These are phyloP conservation scores for Auricularia auricula-judae DNA, from an alignment of 768 basidiomycete species.

Conservation along the genomic window DNA sequence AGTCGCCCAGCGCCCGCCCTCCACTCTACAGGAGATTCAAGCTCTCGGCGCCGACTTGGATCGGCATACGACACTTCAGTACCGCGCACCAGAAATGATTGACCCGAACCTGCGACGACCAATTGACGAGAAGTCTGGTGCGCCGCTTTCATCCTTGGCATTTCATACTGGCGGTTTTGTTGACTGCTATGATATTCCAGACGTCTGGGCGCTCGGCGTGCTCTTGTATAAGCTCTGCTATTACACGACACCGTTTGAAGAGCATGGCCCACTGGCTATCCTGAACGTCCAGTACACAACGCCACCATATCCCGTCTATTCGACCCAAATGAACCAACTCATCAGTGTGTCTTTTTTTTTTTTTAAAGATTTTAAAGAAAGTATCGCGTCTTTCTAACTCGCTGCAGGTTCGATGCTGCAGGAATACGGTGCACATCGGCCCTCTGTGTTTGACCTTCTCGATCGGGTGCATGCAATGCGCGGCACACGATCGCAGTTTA, in stretches of 20 bases:
- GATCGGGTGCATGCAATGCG: constrained; percentile 74
- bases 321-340: constrained; percentile 65
- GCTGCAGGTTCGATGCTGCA: constrained; percentile 76
- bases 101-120: constrained; percentile 76
- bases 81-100: constrained; percentile 98
- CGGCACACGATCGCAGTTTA: constrained; percentile 72
- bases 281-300: constrained; percentile 92
- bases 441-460: constrained; percentile 80
- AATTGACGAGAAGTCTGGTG: constrained; percentile 74
- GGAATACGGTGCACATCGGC: constrained; percentile 80
- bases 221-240: constrained; percentile 97
- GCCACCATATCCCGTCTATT: constrained; percentile 82
- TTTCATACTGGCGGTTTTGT: not conserved
- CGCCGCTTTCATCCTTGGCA: not conserved
- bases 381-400: constrained; percentile 5
- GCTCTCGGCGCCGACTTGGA: constrained; percentile 85
- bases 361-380: too few relatives aligned
- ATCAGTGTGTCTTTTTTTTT: constrained; percentile 52
- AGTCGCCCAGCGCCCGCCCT: constrained; percentile 58
- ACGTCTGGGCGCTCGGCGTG: constrained; percentile 97
- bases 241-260: constrained; percentile 98
- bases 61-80: constrained; percentile 91
- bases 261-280: constrained; percentile 92
- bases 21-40: constrained; percentile 74
- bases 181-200: constrained; percentile 19